Evolutionary conservation across 306 rosid species (phyloP), one percentile per base, ranked within the genome.

Genomic region (Vigna hirtella): DNA sequence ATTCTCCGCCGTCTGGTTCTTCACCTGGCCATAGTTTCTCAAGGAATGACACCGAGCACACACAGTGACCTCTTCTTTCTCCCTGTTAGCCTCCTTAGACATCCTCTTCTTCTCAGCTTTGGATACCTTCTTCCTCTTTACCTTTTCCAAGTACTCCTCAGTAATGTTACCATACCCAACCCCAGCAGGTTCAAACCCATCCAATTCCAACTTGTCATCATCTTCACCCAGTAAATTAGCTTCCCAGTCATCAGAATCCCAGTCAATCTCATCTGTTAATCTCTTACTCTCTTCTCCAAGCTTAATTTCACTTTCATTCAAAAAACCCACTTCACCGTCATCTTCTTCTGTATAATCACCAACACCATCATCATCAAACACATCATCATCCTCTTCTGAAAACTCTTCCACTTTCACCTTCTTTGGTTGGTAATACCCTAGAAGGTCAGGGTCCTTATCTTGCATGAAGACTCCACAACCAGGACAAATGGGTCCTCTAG

Each of bases 381-480:
- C 70, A 59, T 66, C 87, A 59, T 70, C 86, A 50, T 74, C 91
- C 66, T 73, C 86, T 5, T 85, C 82, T 12, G 77, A 55, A 55
- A 77, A 42, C 20, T 77, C 87, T 70, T 84, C 56, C 11, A 73
- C 52, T 63, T 80, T 38, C 7, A 83, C 72, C 74, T 81, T 86
- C 82, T 79, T 89, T 86, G 84, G 82, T 74, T 81, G 85, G 78
- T 81, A 92, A 80, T 51, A 92, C 70, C 97, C 97, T 69, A 91
- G 93, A 87, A 94, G 83, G 66, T 92, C 77, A 48, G 87, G 87
- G 74, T 90, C 90, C 48, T 83, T 72, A 82, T 92, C 93, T 87
- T 92, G 98, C 97, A 94, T 87, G 66, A 88, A 94, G 53, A 94
- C 90, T 56, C 98, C 98, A 87, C 98, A 94, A n/a, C 98, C 98